Base-by-base conservation (phyloP, 768 basidiomycete genomes). In the Termitomyces sp. region DNA sequence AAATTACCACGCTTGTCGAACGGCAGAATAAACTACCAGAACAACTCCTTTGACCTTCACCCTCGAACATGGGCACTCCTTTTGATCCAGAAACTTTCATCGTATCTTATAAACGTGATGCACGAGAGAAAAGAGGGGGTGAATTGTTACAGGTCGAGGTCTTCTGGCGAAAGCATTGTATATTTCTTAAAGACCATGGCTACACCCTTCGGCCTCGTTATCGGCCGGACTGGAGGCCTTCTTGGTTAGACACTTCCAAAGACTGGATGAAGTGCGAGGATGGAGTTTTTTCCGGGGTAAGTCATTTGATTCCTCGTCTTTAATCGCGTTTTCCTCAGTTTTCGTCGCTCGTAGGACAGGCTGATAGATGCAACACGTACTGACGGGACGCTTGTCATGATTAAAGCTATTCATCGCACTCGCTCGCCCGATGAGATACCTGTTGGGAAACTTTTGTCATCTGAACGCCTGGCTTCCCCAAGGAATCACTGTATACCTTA, bases 401-500 rank as follows among this genome's bases (percentile, higher is more conserved):
- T 48, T 1, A 48, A 56, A 48, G 55, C 46, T 6, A 24, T 47
- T 39, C 31, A 56, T 48, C 22, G 22, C 20, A 46, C 16, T 37
- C 31, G 16, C 3, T 46, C 46, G 15, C 36, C 55, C 9, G 55
- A 56, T 20, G 55, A 56, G 24, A 56, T 56, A 11, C 55, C 55
- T n/a, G 34, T 47, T 4, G 55, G 46, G 12, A 57, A 13, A 22
- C 46, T 49, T n/a, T 22, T 57, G 13, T 48, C 36, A 3, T 49
- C 55, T 39, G 55, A 46, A 18, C 33, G 55, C 15, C 20, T 57
- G 47, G 18, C 34, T n/a, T 49, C 47, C 49, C 61, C 69, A 11
- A 57, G 59, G 15, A 79, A 76, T 31, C 70, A 70, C 51, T 75
- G 73, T 6, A 63, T 74, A 6, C 74, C 70, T 0, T 42, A 73